These are phyloP conservation scores for Kalanchoe fedtschenkoi DNA, from an alignment of 164 flowering plant genomes.

Conservation along the genomic window DNA sequence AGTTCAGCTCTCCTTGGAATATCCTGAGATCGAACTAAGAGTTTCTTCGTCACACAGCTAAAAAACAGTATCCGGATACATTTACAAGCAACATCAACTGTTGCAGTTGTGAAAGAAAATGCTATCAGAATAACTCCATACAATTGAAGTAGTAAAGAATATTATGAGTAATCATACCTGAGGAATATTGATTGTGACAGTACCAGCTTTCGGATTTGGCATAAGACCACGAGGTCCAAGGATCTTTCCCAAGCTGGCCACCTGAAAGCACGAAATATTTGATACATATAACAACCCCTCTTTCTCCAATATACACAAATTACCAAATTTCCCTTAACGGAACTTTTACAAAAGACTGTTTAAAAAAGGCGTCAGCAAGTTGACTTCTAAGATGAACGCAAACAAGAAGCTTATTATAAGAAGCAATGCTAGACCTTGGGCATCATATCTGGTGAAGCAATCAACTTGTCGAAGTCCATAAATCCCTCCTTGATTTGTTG, in stretches of 20 bases:
- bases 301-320: not conserved
- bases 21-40: too few species aligned
- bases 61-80: not conserved
- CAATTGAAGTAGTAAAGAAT: not conserved
- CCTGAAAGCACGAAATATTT: constrained; percentile 32
- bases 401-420: not conserved
- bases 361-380: not conserved
- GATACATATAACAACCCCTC: not conserved
- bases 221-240: constrained; percentile 98
- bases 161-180: constrained; percentile 42
- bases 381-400: not conserved
- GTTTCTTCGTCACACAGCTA: too few species aligned
- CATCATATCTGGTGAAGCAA: constrained; percentile 99
- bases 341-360: not conserved
- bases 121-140: not conserved
- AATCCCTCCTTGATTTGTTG: constrained; percentile 83
- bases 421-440: constrained; percentile 56
- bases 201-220: constrained; percentile 99
- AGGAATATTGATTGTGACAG: constrained; percentile 73
- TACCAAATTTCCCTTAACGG: not conserved
- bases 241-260: constrained; percentile 84
- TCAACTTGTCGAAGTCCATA: constrained; percentile 91
- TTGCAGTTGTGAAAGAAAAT: too few species aligned
- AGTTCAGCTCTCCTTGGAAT: not conserved
- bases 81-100: too few species aligned